phyloP scores from a whole-genome alignment of 768 basidiomycete species.

The Tulasnella sp. region DNA sequence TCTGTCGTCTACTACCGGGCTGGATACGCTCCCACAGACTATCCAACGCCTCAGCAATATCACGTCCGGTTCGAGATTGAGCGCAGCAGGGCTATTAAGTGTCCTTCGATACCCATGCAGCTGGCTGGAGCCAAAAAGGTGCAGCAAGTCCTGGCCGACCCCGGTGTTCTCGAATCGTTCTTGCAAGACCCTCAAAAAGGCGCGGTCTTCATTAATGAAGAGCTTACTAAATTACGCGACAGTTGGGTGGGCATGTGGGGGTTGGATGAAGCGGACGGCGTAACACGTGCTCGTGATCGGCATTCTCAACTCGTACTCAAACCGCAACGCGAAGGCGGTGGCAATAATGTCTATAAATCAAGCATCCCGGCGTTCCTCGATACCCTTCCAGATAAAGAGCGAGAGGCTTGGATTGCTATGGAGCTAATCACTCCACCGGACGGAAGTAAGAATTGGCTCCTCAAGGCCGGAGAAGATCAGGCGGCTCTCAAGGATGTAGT shows the following conservation, averaged over 20 bases:
- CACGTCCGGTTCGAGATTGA: slow-evolving; percentile 73
- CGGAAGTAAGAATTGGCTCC: slow-evolving; percentile 64
- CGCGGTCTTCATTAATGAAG: slow-evolving; percentile 37
- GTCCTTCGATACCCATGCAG: slow-evolving; percentile 84
- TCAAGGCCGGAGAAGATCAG: slow-evolving; percentile 60
- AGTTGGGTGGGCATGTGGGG: slow-evolving; percentile 92
- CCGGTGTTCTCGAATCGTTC: slow-evolving; percentile 71
- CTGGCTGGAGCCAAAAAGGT: slow-evolving; percentile 97
- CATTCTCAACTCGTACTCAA: slow-evolving; percentile 75
- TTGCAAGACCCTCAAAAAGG: slow-evolving; percentile 40
- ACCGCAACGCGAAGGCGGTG: slow-evolving; percentile 97
- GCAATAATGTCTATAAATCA: slow-evolving; percentile 88
- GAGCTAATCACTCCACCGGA: slow-evolving; percentile 78
- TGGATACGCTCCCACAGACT: slow-evolving; percentile 81
- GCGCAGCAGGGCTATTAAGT: slow-evolving; percentile 81
- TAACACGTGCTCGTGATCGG: slow-evolving; percentile 49
- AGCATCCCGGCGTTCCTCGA: slow-evolving; percentile 77
- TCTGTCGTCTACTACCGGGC: slow-evolving; percentile 89
- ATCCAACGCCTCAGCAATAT: slow-evolving; percentile 62
- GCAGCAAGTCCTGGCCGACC: slow-evolving; percentile 77
- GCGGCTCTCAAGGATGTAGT: slow-evolving; percentile 64
- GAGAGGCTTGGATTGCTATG: slow-evolving; percentile 94
- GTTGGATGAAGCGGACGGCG: slow-evolving; percentile 51
- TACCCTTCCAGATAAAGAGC: slow-evolving; percentile 52
- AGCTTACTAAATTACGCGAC: slow-evolving; percentile 51